A percentile compares a stretch with the other conserved stretches of the same genome.
These are phyloP conservation scores for Tuber umbilicatum DNA, from an alignment of 495 filamentous ascomycete species.

Conservation along the genomic window DNA sequence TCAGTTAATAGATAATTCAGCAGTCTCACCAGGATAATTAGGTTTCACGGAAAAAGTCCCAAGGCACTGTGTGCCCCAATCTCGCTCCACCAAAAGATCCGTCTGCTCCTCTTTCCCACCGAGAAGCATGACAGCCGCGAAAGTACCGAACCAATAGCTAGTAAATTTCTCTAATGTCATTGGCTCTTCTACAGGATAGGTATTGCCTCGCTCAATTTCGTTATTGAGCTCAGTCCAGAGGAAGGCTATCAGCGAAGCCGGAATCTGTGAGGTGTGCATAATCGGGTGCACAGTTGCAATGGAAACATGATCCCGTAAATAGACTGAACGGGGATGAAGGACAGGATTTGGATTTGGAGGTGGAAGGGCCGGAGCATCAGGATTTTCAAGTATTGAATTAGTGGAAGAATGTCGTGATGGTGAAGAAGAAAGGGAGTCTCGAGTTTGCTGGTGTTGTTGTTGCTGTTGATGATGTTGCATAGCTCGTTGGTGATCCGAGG, in stretches of 20 bases:
- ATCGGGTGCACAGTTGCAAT: slow-evolving; percentile 88
- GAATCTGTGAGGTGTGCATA: slow-evolving; percentile 64
- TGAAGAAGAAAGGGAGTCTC: slow-evolving; percentile 32
- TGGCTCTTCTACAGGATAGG: slow-evolving; percentile 83
- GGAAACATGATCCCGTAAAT: slow-evolving; percentile 80
- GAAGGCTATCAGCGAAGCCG: slow-evolving; percentile 66
- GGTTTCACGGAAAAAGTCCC: slow-evolving; percentile 97
- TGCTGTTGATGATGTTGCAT: slow-evolving; percentile 19
- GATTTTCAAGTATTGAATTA: slow-evolving; percentile 32
- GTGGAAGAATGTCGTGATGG: slow-evolving; percentile 39
- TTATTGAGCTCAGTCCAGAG: slow-evolving; percentile 81
- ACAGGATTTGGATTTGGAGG: slow-evolving; percentile 31
- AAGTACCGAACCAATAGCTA: slow-evolving; percentile 92
- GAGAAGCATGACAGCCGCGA: slow-evolving; percentile 86
- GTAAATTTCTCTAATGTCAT: slow-evolving; percentile 71
- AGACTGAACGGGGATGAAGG: slow-evolving; percentile 73
- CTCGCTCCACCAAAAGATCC: slow-evolving; percentile 46
- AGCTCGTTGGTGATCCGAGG: slow-evolving; percentile 17
- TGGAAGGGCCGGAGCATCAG: slow-evolving; percentile 22
- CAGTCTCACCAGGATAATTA: slow-evolving; percentile 68
- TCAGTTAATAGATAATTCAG: background rate
- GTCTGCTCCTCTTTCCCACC: slow-evolving; percentile 52
- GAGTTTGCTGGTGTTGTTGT: slow-evolving; percentile 35
- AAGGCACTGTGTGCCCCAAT: slow-evolving; percentile 80
- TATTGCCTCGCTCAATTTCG: slow-evolving; percentile 93